Evolutionary conservation across 129 eudicot genomes (phyloP), one percentile per base, ranked within the genome.

Genomic region (Calendula officinalis): DNA sequence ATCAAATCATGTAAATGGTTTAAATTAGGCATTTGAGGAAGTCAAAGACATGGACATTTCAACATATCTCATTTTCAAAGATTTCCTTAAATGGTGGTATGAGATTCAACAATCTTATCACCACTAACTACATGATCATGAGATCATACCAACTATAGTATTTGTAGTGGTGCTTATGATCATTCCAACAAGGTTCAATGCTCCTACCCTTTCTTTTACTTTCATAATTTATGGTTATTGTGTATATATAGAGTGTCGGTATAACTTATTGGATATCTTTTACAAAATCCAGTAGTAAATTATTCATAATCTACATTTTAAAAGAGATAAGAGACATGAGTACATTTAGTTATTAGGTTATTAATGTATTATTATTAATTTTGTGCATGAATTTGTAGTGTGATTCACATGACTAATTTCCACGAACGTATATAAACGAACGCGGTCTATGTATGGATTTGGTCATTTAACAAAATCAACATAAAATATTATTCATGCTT

Each of bases 61-160:
- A 67, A 75, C 49, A 77, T 52, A 64, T 72, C 30, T 66, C 48
- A 45, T 33, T 72, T 60, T 37, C 11, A 66, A 63, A 65, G 66
- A 69, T 56, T 60, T 78, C 74, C 74, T 13, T 59, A 72, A 72
- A 66, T 63, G 74, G 75, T 78, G 74, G 78, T 53, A 45, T 39
- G 61, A 63, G 65, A 76, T 69, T 64, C 71, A 76, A 14, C 35
- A 59, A 69, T 38, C 55, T 66, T 77, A 54, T 68, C 75, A 59
- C 78, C 82, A 78, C 82, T 67, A 46, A 72, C 82, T 78, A 59
- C 61, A 58, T 76, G 68, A 66, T 77, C 61, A 77, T 71, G 73
- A 71, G 57, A 64, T 51, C 62, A 66, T 72, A 54, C 82, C 77
- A 66, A 71, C 72, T 41, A 64, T 66, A 70, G 68, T 75, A 65